phyloP scores from a whole-genome alignment of 106 monocot genomes.

The Amphibolis antarctica region DNA sequence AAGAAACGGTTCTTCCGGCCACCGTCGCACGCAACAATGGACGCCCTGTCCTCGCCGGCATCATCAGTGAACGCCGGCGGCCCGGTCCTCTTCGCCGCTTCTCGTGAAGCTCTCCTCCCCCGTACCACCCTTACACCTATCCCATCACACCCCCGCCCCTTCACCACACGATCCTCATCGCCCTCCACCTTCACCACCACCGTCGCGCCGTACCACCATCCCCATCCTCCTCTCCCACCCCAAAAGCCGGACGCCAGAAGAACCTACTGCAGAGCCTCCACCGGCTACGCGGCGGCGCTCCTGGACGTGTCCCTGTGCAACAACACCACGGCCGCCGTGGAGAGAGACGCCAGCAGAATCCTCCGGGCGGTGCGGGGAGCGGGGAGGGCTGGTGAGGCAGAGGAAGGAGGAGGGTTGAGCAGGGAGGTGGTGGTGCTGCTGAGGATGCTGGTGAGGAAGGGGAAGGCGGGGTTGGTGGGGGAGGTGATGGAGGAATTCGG shows the following conservation, averaged over 20 bases:
- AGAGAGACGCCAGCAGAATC: constrained; percentile 19
- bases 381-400: constrained; percentile 8
- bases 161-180: neutral
- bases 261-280: constrained; percentile 25
- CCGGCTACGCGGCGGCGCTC: constrained; percentile 61
- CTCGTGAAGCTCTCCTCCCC: constrained; percentile 9
- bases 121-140: neutral
- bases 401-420: constrained; percentile 12
- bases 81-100: neutral
- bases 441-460: constrained; percentile 36
- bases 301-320: constrained; percentile 31
- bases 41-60: constrained; percentile 10
- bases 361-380: neutral
- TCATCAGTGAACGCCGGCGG: neutral
- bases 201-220: neutral
- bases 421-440: constrained; percentile 28
- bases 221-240: neutral
- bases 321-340: constrained; percentile 15
- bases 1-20: too few relatives aligned
- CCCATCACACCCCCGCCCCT: neutral
- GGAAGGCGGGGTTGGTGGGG: constrained; percentile 21
- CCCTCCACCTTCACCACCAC: neutral
- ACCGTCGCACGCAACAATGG: neutral
- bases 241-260: neutral
- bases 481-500: constrained; percentile 40